Evolutionary conservation across 768 basidiomycete species (phyloP), one percentile per base, ranked within the genome.

Genomic region (Amanita molliuscula): DNA sequence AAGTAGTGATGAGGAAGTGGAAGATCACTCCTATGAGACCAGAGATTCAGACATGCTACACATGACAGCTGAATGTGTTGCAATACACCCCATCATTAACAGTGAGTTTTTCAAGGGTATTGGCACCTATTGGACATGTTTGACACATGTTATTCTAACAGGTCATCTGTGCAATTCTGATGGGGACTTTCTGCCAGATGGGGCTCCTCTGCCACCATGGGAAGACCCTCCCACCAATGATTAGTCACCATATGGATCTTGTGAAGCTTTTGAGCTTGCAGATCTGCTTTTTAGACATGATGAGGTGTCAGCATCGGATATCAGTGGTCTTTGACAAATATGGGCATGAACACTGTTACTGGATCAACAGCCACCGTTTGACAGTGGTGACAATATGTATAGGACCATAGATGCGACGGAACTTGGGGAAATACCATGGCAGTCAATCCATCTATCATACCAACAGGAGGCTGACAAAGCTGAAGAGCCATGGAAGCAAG

Each of bases 291-390:
- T 53, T 43, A 26, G 25, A 2, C n/a, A 51, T 10, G 48, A 44
- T 11, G 31, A 62, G 35, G 55, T 61, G 56, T 58, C 59, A 0
- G 51, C 13, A 1, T 43, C 36, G 0, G 49, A 59, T 2, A 65
- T 67, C 5, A 44, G 21, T 10, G 4, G 10, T 29, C 42, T 44
- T 18, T 10, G 8, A 18, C 42, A 44, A 29, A 44, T 44, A 8
- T 44, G 42, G 42, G 42, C 42, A 6, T 16, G n/a, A 8, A 25
- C 23, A 5, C 23, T 25, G 21, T 25, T 11, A 15, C 35, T 15
- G 6, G 35, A 36, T 25, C 42, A n/a, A 10, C 9, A 44, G 7
- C 35, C 35, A 15, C 35, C 35, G n/a, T 36, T 36, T n/a, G n/a
- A n/a, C n/a, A n/a, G n/a, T n/a, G n/a, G n/a, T 36, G 7, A 16